phyloP scores from a whole-genome alignment of 225 moss, liverwort and hornwort species.

The Climacium dendroides region DNA sequence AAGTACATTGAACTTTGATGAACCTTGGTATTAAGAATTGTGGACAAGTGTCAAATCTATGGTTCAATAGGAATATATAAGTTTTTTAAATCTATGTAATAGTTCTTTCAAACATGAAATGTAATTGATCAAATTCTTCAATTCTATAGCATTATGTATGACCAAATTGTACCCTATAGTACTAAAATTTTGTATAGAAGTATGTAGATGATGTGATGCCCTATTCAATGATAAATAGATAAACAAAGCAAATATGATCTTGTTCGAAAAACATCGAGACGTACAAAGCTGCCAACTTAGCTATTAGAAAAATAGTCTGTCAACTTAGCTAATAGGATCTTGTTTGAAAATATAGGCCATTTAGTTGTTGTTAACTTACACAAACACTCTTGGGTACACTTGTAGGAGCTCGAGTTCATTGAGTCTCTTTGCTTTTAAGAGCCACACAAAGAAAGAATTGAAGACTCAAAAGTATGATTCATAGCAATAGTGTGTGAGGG shows the following conservation, averaged over 20 bases:
- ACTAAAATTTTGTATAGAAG: neutral
- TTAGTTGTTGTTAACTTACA: no score
- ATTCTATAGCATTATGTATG: neutral
- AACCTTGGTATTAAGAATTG: neutral
- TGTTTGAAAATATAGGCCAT: no score
- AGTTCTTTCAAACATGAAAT: neutral
- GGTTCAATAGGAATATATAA: neutral
- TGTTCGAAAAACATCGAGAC: fast-evolving
- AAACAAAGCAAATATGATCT: neutral
- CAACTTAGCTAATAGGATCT: no score
- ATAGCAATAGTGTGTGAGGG: no score
- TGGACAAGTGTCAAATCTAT: neutral
- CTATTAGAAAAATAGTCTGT: neutral
- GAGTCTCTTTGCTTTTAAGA: no score
- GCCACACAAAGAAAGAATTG: no score
- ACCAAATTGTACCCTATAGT: fast-evolving
- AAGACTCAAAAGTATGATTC: no score
- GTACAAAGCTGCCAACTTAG: neutral
- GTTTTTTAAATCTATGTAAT: neutral
- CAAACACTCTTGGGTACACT: no score
- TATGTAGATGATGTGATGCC: neutral
- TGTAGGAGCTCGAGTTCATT: no score
- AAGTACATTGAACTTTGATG: neutral
- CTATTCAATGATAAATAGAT: neutral
- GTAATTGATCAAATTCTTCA: neutral